A percentile compares a stretch with the other conserved stretches of the same genome.
These are phyloP conservation scores for Nyssa sinensis DNA, from an alignment of 148 eudicot species.

Conservation along the genomic window DNA sequence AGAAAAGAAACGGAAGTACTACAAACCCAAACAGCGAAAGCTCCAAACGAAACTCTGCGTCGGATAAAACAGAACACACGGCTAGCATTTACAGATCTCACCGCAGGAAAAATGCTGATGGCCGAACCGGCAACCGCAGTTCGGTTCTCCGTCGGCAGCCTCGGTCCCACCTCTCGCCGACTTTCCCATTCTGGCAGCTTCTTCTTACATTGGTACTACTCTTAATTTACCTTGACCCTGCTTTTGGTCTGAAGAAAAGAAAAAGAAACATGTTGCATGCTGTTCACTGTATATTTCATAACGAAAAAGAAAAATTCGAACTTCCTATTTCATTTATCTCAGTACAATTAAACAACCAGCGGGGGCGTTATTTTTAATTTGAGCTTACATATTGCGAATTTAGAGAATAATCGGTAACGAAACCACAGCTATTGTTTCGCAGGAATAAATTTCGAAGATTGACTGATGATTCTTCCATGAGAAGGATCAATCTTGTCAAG, in stretches of 20 bases:
- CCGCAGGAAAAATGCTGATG: slow-evolving; percentile 38
- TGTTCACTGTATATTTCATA: too few relatives aligned
- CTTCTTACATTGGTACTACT: slow-evolving; percentile 26
- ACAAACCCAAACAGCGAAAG: too few relatives aligned
- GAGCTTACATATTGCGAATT: too few relatives aligned
- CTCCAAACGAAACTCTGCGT: slow-evolving; percentile 11
- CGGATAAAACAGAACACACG: slow-evolving; percentile 11
- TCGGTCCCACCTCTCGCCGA: slow-evolving; percentile 31
- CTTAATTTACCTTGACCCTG: not conserved
- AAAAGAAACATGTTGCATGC: too few relatives aligned
- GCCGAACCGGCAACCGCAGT: slow-evolving; percentile 56
- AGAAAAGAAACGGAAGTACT: too few relatives aligned
- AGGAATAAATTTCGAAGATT: slow-evolving; percentile 53
- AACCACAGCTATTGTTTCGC: too few relatives aligned
- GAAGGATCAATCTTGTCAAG: slow-evolving; percentile 32
- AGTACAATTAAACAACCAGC: not conserved
- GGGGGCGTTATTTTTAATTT: too few relatives aligned
- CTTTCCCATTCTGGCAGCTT: slow-evolving; percentile 43
- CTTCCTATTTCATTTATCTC: not conserved
- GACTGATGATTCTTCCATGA: slow-evolving; percentile 32
- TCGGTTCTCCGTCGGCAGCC: slow-evolving; percentile 33
- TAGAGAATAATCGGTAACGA: too few relatives aligned
- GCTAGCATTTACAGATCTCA: not conserved
- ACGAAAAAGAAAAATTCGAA: too few relatives aligned
- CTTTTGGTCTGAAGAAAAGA: too few relatives aligned